Conservation (phyloP, 169 alveolate genomes). For the Cystoisospora suis region DNA sequence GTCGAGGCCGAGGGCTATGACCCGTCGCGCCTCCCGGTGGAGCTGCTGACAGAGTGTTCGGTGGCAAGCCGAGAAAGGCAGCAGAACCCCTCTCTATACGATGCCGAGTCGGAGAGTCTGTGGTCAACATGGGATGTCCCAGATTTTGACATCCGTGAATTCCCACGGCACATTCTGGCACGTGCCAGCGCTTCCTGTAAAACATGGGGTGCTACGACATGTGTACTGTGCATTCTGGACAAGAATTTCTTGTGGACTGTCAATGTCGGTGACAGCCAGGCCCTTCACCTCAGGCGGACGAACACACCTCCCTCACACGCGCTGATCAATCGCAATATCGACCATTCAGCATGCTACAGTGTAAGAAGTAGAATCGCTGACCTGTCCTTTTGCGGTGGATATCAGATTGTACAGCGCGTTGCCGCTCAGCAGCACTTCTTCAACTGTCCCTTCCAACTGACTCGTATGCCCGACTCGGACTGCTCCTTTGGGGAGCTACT, state of each 20-base stretch:
- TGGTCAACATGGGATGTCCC: constrained; percentile 49
- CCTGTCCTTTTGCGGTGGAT: constrained; percentile 54
- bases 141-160: constrained; percentile 44
- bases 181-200: constrained; percentile 71
- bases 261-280: constrained; percentile 76
- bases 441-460: constrained; percentile 81
- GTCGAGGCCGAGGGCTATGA: constrained; percentile 77
- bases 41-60: constrained; percentile 69
- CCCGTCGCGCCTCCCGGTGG: constrained; percentile 73
- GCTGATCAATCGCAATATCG: not conserved
- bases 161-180: constrained; percentile 65
- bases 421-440: constrained; percentile 79
- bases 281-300: constrained; percentile 68
- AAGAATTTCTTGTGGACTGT: constrained; percentile 68
- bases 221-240: constrained; percentile 73
- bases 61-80: constrained; percentile 66
- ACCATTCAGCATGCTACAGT: not conserved
- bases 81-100: constrained; percentile 66
- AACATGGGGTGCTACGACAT: constrained; percentile 76
- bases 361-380: not conserved
- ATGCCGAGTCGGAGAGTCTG: constrained; percentile 65
- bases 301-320: constrained; percentile 41
- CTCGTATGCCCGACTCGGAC: constrained; percentile 78
- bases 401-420: constrained; percentile 71
- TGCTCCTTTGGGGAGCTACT: constrained; percentile 70